A percentile compares a stretch with the other conserved stretches of the same genome.
phyloP scores from a whole-genome alignment of 1,284 basidiomycete species.

The Trametes sp. region DNA sequence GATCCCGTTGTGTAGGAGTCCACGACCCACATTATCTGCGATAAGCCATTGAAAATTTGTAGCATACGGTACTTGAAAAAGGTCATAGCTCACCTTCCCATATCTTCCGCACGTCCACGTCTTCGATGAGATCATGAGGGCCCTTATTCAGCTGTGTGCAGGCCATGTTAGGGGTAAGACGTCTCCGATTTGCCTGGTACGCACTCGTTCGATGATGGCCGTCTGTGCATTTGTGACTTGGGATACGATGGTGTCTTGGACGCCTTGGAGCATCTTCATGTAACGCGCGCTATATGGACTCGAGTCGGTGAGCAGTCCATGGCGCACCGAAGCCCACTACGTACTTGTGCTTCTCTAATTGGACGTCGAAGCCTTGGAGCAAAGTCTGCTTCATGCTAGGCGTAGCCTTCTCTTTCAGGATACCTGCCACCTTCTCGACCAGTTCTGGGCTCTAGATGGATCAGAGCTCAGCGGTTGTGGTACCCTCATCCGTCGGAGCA shows the following conservation, averaged over 20 bases:
- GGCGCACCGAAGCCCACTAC: neutral
- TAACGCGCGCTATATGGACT: conserved; percentile 1
- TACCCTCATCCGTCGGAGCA: too few relatives aligned
- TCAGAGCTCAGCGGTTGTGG: neutral
- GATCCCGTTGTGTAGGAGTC: neutral
- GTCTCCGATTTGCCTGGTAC: neutral
- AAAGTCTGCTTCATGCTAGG: conserved; percentile 12
- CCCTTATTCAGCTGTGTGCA: conserved; percentile 9
- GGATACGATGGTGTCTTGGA: conserved; percentile 10
- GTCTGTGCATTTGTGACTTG: conserved; percentile 3
- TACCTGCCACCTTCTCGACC: conserved; percentile 5
- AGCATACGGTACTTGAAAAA: neutral
- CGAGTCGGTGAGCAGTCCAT: too few relatives aligned
- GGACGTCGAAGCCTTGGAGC: conserved; percentile 7
- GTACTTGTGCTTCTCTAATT: conserved; percentile 15
- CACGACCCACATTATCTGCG: conserved; percentile 6
- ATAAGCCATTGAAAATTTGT: neutral
- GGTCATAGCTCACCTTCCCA: conserved; percentile 12
- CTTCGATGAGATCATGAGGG: conserved; percentile 15
- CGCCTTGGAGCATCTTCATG: conserved; percentile 11
- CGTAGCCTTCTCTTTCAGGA: conserved; percentile 14
- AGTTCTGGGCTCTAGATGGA: conserved; percentile 3
- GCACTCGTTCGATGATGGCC: conserved; percentile 4
- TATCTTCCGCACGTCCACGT: conserved; percentile 3
- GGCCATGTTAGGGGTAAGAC: too few relatives aligned